Evolutionary conservation across 2,329 filamentous ascomycete species (phyloP).

Genomic region (Fusarium ambrosium): DNA sequence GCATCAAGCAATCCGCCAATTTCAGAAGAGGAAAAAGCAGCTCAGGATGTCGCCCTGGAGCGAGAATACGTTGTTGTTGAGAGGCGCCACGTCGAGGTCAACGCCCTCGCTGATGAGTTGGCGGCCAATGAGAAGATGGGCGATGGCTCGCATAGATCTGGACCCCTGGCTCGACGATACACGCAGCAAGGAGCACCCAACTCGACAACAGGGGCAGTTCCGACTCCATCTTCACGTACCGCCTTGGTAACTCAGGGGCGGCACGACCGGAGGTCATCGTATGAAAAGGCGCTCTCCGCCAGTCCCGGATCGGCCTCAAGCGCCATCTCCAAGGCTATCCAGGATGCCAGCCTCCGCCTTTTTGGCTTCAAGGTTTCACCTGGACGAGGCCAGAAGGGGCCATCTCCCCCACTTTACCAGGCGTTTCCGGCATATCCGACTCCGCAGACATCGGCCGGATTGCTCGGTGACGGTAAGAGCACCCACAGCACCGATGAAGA

Average conservation of each 20-base stretch:
- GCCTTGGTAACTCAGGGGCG: conserved; percentile 81
- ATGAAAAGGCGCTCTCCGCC: conserved; percentile 80
- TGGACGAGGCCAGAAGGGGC: conserved; percentile 72
- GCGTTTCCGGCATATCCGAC: conserved; percentile 89
- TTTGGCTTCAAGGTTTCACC: conserved; percentile 80
- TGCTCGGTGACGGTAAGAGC: conserved; percentile 74
- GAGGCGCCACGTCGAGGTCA: conserved; percentile 95
- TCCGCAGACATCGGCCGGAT: conserved; percentile 69
- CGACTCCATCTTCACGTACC: conserved; percentile 76
- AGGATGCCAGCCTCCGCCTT: conserved; percentile 85
- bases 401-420: conserved; percentile 82
- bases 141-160: conserved; percentile 67
- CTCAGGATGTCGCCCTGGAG: conserved; percentile 90
- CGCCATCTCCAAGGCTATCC: conserved; percentile 93
- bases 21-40: conserved; percentile 78
- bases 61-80: conserved; percentile 97
- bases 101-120: conserved; percentile 95
- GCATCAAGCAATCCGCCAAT: conserved; percentile 47
- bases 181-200: conserved; percentile 82
- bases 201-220: conserved; percentile 77
- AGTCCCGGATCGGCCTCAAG: conserved; percentile 82
- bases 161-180: conserved; percentile 78
- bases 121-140: conserved; percentile 81
- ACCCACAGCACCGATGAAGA: conserved; percentile 80
- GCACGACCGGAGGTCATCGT: conserved; percentile 83